Percentiles rank a stretch among this genome's conserved stretches.
Evolutionary conservation across 1,139 yeast species (phyloP).

Genomic region (Lodderomyces metapsilosis): DNA sequence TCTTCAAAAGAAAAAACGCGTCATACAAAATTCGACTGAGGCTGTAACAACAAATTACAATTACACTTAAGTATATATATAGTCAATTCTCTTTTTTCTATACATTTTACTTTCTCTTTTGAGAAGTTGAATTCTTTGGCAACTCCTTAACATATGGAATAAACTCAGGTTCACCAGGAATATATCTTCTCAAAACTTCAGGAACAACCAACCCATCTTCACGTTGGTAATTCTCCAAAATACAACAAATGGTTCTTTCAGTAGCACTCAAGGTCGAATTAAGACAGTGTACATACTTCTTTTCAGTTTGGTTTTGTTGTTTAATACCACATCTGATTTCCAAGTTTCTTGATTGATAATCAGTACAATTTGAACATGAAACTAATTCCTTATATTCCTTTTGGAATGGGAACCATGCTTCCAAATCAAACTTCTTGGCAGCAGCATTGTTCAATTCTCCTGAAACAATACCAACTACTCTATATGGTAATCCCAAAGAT

Average conservation of each 20-base stretch:
- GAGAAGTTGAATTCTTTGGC: slow-evolving; percentile 90
- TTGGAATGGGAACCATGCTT: slow-evolving; percentile 99
- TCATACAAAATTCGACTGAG: not conserved
- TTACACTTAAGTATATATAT: not conserved
- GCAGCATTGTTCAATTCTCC: slow-evolving; percentile 99
- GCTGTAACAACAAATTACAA: not conserved
- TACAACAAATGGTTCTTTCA: slow-evolving; percentile 96
- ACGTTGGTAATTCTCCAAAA: slow-evolving; percentile 95
- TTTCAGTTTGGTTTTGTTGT: slow-evolving; percentile 91
- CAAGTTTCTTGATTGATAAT: slow-evolving; percentile 96
- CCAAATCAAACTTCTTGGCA: slow-evolving; percentile 96
- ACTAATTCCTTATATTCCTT: slow-evolving; percentile 97
- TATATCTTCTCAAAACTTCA: slow-evolving; percentile 89
- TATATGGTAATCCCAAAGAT: slow-evolving; percentile 88
- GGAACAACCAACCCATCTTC: slow-evolving; percentile 94
- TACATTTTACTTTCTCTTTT: slow-evolving; percentile 41
- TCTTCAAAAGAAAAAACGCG: not conserved
- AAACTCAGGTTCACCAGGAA: slow-evolving; percentile 98
- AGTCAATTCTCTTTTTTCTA: not conserved
- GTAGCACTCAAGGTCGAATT: slow-evolving; percentile 98
- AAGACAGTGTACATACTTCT: slow-evolving; percentile 97
- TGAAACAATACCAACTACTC: slow-evolving; percentile 96
- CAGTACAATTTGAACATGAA: slow-evolving; percentile 98
- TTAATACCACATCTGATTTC: slow-evolving; percentile 99
- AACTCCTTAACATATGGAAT: slow-evolving; percentile 86